A percentile compares a stretch with the other conserved stretches of the same genome.
These are phyloP conservation scores for Capniomyces stellatus DNA, from an alignment of 371 early-diverging fungal species.

Conservation along the genomic window DNA sequence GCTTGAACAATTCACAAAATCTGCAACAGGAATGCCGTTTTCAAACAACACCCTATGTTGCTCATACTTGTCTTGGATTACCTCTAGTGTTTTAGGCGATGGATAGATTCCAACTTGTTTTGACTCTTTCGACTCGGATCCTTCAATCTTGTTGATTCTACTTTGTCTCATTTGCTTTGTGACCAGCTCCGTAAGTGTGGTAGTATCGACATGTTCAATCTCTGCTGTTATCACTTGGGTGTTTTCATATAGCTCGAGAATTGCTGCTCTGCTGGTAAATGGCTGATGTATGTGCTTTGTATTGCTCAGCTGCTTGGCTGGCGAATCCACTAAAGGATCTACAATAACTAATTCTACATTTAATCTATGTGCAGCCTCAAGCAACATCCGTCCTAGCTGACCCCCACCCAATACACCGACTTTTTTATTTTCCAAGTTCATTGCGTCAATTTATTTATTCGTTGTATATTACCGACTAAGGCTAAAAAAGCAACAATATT, in stretches of 20 bases:
- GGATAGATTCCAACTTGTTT: constrained; percentile 45
- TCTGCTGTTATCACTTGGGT: constrained; percentile 82
- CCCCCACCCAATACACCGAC: constrained; percentile 44
- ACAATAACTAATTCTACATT: constrained; percentile 65
- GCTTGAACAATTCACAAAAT: constrained; percentile 35
- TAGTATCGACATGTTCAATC: constrained; percentile 87
- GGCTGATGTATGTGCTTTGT: constrained; percentile 53
- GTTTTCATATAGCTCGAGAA: constrained; percentile 46
- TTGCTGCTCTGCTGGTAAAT: constrained; percentile 57
- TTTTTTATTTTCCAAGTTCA: background rate
- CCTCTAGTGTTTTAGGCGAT: constrained; percentile 52
- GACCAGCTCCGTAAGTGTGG: constrained; percentile 47
- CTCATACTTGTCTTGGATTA: constrained; percentile 88
- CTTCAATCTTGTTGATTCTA: background rate
- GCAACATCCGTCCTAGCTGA: constrained; percentile 91
- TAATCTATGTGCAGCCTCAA: constrained; percentile 82
- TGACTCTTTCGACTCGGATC: constrained; percentile 11
- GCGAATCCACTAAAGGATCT: constrained; percentile 49
- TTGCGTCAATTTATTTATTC: no score
- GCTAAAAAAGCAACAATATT: no score
- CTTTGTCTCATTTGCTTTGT: background rate
- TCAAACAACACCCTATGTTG: constrained; percentile 60
- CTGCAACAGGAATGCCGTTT: constrained; percentile 49
- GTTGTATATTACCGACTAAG: no score
- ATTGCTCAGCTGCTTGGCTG: constrained; percentile 72